Conservation (phyloP, 1,284 basidiomycete species). For the Albatrellus sp. region DNA sequence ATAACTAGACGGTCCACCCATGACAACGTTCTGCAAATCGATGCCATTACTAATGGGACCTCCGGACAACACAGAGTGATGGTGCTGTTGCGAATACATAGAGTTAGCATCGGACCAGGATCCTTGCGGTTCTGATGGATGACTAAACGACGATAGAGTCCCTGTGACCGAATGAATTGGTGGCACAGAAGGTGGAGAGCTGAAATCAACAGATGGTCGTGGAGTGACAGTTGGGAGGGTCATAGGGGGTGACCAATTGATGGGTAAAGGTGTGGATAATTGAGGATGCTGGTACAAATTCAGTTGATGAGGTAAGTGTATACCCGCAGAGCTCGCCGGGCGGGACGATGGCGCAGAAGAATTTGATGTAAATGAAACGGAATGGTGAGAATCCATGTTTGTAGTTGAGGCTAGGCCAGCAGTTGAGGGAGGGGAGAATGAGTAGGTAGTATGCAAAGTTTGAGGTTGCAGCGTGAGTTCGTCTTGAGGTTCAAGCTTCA, state of each 20-base stretch:
- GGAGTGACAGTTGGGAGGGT: slow-evolving; percentile 10
- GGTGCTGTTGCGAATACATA: slow-evolving; percentile 11
- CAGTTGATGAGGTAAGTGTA: slow-evolving; percentile 16
- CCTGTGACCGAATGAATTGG: slow-evolving; percentile 13
- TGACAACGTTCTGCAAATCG: slow-evolving; percentile 7
- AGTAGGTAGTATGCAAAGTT: slow-evolving; percentile 13
- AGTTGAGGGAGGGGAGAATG: slow-evolving; percentile 13
- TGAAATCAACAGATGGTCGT: slow-evolving; percentile 7
- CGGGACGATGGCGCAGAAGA: slow-evolving; percentile 25
- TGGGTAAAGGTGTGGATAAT: slow-evolving; percentile 13
- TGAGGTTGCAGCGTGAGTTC: slow-evolving; percentile 19
- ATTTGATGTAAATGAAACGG: slow-evolving; percentile 16
- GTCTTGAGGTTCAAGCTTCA: slow-evolving; percentile 59
- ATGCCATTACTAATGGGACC: slow-evolving; percentile 5
- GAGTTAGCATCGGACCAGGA: slow-evolving; percentile 4
- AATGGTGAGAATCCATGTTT: slow-evolving; percentile 9
- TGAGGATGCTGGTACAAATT: slow-evolving; percentile 12
- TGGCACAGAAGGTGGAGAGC: slow-evolving; percentile 10
- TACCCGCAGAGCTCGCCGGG: slow-evolving; percentile 28
- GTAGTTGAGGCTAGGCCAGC: slow-evolving; percentile 5
- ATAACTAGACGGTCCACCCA: slow-evolving; percentile 3
- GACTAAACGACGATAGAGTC: slow-evolving; percentile 14
- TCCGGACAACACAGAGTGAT: slow-evolving; percentile 18
- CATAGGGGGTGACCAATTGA: slow-evolving; percentile 12
- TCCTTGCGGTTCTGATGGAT: slow-evolving; percentile 8